Percentiles rank a stretch among this genome's conserved stretches.
phyloP scores from a whole-genome alignment of 108 stramenopile species.

The Nannochloropsis gaditana region DNA sequence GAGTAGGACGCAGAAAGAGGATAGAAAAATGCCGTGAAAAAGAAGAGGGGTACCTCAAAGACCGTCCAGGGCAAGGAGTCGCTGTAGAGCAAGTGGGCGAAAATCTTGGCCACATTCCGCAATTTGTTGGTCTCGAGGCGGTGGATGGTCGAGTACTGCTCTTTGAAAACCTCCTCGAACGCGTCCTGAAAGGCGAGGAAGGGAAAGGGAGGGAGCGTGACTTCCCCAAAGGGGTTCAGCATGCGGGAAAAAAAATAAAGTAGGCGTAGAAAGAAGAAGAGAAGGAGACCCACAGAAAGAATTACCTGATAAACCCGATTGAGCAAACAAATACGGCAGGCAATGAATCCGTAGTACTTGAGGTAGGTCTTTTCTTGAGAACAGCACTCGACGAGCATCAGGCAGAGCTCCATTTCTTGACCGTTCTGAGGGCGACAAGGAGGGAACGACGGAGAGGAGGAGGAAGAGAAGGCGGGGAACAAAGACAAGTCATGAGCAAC shows the following conservation, averaged over 20 bases:
- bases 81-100: constrained; percentile 92
- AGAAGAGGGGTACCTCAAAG: too few species aligned
- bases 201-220: too few species aligned
- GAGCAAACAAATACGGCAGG: constrained; percentile 84
- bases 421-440: neutral
- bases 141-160: constrained; percentile 86
- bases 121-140: constrained; percentile 97
- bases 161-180: constrained; percentile 72
- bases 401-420: constrained; percentile 68
- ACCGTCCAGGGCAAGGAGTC: constrained; percentile 95
- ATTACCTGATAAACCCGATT: too few species aligned
- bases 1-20: too few species aligned
- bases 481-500: neutral
- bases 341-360: constrained; percentile 88
- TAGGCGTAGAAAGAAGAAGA: too few species aligned
- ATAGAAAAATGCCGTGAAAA: too few species aligned
- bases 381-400: constrained; percentile 98
- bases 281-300: too few species aligned
- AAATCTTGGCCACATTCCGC: constrained; percentile 96
- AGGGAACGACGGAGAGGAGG: too few species aligned
- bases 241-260: too few species aligned
- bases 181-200: constrained; percentile 78
- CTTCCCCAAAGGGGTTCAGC: too few species aligned
- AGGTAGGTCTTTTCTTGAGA: constrained; percentile 92
- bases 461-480: neutral